phyloP scores from a whole-genome alignment of 202 grass and related monocot species.

The Zoysia matrella region DNA sequence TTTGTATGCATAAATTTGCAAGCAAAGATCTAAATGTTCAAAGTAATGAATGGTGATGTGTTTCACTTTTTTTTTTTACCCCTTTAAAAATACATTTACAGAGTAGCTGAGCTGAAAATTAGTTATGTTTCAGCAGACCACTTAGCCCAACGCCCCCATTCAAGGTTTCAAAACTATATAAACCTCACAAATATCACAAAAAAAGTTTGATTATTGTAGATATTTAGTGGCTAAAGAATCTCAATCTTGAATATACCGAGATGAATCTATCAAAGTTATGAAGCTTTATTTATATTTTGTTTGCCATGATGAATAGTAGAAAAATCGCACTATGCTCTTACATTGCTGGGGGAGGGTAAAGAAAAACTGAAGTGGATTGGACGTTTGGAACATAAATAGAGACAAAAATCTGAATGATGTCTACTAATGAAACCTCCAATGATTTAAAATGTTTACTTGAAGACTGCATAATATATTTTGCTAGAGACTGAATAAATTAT shows the following conservation, averaged over 20 bases:
- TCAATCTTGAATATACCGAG: too few species aligned
- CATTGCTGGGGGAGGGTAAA: too few species aligned
- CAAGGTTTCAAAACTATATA: too few species aligned
- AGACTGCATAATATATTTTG: neutral
- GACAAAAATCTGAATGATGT: neutral
- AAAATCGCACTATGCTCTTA: too few species aligned
- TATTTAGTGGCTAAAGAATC: too few species aligned
- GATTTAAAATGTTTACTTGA: slow-evolving; percentile 2
- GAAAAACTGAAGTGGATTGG: too few species aligned
- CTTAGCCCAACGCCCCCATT: neutral
- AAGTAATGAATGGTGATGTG: neutral
- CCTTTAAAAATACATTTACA: neutral
- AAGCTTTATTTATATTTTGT: too few species aligned
- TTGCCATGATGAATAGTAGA: too few species aligned
- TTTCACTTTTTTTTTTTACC: neutral
- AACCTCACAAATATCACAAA: too few species aligned
- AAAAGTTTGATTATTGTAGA: too few species aligned
- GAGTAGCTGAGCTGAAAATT: neutral
- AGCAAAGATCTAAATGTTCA: neutral
- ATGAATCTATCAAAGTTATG: too few species aligned
- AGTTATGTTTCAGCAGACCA: neutral
- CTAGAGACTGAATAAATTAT: neutral
- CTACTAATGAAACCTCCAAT: neutral
- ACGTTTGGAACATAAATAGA: neutral
- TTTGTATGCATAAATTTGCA: neutral